Base-by-base conservation (phyloP, 306 rosid species). In the Oxytropis ochrocephala region DNA sequence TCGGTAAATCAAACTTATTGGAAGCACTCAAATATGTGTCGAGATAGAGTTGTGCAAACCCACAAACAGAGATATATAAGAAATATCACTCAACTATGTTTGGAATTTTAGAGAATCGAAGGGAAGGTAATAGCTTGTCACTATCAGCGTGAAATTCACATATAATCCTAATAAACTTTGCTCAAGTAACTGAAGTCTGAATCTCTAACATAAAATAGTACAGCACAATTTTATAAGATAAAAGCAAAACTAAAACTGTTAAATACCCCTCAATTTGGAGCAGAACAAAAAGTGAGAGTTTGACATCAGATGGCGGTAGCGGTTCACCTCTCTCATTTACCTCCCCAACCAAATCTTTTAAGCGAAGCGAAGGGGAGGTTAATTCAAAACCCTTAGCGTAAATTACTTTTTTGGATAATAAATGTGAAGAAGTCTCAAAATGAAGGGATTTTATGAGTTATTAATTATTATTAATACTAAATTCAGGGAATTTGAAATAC, bases 191-290 rank as follows among this genome's bases (percentile, higher is more conserved):
- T n/a, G n/a, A n/a, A n/a, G n/a, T n/a, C 33, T 14, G 14, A 10
- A 16, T 61, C 36, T 60, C 53, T 10, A 48, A 62, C 10, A 24
- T 44, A 61, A 72, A 72, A 72, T 49, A 7, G 42, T 24, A 47
- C n/a, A 59, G n/a, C n/a, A n/a, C n/a, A n/a, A n/a, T n/a, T n/a
- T n/a, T n/a, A n/a, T n/a, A n/a, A n/a, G n/a, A n/a, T 32, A 4
- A 12, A 47, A 59, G 24, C 1, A 47, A 49, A 48, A 38, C 48
- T 12, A 19, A 60, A 38, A 50, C 21, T 29, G n/a, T n/a, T n/a
- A n/a, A n/a, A n/a, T n/a, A n/a, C n/a, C n/a, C n/a, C 70, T 27
- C 64, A 73, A 50, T 35, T 36, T 21, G 52, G 46, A 73, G 53
- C 17, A 33, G 29, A 64, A 27, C 55, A 64, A 13, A 27, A 64